phyloP scores from a whole-genome alignment of 1,284 basidiomycete genomes.

The Vanrija pseudolonga region DNA sequence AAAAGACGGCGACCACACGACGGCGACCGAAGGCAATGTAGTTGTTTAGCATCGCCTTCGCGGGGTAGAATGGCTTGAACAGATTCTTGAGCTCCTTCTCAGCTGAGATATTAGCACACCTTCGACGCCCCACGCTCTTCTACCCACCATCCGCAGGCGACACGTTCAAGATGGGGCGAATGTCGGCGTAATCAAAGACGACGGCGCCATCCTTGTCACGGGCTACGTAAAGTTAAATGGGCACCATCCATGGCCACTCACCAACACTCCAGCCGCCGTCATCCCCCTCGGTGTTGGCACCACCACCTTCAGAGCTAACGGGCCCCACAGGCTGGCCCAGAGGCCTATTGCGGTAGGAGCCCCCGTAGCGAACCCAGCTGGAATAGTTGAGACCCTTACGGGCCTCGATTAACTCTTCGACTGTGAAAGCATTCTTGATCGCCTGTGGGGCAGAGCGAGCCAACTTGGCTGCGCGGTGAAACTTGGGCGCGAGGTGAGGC shows the following conservation, averaged over 20 bases:
- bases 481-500: constrained; percentile 3
- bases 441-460: constrained; percentile 21
- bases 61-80: not conserved
- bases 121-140: too few relatives aligned
- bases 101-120: constrained; percentile 1
- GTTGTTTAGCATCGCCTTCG: constrained; percentile 9
- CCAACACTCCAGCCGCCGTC: constrained; percentile 24
- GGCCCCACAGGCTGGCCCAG: constrained; percentile 1
- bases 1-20: constrained; percentile 17
- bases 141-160: constrained; percentile 3
- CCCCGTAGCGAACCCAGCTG: constrained; percentile 27
- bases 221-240: not conserved
- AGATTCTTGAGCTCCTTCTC: not conserved
- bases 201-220: not conserved
- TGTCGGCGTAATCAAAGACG: too few relatives aligned
- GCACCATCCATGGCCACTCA: not conserved
- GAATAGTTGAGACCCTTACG: constrained; percentile 22
- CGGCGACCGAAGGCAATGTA: constrained; percentile 34
- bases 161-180: too few relatives aligned
- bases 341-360: constrained; percentile 18
- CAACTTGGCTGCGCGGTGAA: constrained; percentile 21
- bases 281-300: not conserved
- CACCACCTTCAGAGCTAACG: not conserved
- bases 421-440: constrained; percentile 19
- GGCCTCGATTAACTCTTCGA: constrained; percentile 30